These are phyloP conservation scores for Lichtheimia ramosa DNA, from an alignment of 371 early-diverging fungal species.

Conservation along the genomic window DNA sequence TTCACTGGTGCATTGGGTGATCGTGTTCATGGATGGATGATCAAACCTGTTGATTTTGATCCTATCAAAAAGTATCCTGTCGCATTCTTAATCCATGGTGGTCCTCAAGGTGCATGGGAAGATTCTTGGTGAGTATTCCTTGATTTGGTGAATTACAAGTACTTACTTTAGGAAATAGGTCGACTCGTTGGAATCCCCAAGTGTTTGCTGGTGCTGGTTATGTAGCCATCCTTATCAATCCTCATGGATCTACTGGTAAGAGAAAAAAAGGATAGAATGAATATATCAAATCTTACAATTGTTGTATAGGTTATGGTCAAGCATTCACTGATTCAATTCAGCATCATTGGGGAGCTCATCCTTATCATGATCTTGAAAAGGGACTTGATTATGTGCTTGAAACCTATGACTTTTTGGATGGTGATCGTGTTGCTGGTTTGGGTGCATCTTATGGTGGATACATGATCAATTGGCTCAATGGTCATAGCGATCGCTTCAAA, in stretches of 20 bases:
- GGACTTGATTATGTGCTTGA: constrained; percentile 71
- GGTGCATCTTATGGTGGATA: constrained; percentile 88
- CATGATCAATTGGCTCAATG: constrained; percentile 79
- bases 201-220: constrained; percentile 77
- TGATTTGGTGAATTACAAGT: neutral
- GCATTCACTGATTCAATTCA: constrained; percentile 72
- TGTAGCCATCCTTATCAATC: constrained; percentile 76
- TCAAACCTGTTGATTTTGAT: constrained; percentile 69
- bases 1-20: constrained; percentile 68
- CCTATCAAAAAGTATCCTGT: constrained; percentile 67
- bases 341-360: constrained; percentile 78
- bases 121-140: constrained; percentile 59
- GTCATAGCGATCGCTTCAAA: constrained; percentile 61
- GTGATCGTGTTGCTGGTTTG: constrained; percentile 60
- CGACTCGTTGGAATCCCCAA: constrained; percentile 76
- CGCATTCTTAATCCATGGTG: constrained; percentile 86
- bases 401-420: constrained; percentile 62
- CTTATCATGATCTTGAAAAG: constrained; percentile 73
- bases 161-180: constrained; percentile 23
- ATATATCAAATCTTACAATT: neutral
- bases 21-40: constrained; percentile 72
- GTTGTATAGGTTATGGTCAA: constrained; percentile 60
- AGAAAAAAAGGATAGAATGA: neutral
- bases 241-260: constrained; percentile 77
- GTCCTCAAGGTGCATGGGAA: constrained; percentile 75